Conservation (phyloP, 2,329 filamentous ascomycete species). For the Blastomyces gilchristii region DNA sequence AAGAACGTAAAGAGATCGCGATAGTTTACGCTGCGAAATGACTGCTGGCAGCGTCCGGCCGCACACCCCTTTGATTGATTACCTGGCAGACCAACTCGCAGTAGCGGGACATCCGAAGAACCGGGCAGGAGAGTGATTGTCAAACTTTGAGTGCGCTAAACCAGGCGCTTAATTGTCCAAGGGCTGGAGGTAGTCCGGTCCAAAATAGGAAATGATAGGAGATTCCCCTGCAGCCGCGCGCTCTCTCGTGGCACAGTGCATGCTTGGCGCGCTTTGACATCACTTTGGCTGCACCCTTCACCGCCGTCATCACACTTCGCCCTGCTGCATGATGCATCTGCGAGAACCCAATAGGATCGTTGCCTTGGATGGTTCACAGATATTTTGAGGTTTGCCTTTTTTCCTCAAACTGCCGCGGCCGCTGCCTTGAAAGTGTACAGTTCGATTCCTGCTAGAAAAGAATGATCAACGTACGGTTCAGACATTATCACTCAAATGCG, state of each 20-base stretch:
- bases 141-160: neutral
- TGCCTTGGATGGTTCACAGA: neutral
- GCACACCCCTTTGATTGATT: no score
- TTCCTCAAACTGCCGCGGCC: neutral
- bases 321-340: neutral
- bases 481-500: neutral
- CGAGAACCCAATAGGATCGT: neutral
- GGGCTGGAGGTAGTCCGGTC: neutral
- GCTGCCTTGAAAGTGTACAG: neutral
- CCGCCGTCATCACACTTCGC: neutral
- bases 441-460: neutral
- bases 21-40: neutral
- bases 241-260: neutral
- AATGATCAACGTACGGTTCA: neutral
- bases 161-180: neutral
- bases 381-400: neutral
- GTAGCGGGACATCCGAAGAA: neutral
- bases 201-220: neutral
- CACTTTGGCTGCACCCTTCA: neutral
- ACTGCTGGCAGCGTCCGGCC: neutral
- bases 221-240: neutral
- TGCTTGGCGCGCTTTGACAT: neutral
- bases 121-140: neutral
- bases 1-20: neutral
- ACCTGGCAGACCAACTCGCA: neutral